Percentiles rank a stretch among this genome's conserved stretches.
Conservation (phyloP, 495 filamentous ascomycete species). For the Talaromyces nanjingensis region DNA sequence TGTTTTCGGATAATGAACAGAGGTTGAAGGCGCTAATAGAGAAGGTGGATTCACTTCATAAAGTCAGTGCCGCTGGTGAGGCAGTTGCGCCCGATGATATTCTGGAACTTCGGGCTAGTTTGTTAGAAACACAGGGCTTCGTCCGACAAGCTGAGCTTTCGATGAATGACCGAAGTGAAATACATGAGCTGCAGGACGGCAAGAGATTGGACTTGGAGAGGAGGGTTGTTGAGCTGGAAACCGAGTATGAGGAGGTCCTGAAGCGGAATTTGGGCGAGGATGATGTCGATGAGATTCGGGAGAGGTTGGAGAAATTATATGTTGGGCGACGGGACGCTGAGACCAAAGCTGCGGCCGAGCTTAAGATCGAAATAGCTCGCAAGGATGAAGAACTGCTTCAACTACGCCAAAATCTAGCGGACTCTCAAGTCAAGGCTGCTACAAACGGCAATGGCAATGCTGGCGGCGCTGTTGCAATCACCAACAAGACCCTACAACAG, state of each 20-base stretch:
- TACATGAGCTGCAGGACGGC: constrained; percentile 54
- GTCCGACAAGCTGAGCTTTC: constrained; percentile 89
- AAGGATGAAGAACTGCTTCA: constrained; percentile 72
- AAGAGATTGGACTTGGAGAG: constrained; percentile 67
- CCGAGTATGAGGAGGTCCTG: constrained; percentile 74
- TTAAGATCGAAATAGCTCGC: constrained; percentile 62
- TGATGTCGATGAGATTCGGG: constrained; percentile 80
- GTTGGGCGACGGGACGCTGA: constrained; percentile 64
- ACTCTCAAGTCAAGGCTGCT: constrained; percentile 58
- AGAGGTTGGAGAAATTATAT: constrained; percentile 68
- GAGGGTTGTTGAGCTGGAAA: constrained; percentile 62
- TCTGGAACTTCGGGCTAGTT: constrained; percentile 61
- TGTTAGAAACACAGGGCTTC: constrained; percentile 85
- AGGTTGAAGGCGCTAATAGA: constrained; percentile 75
- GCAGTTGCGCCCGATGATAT: constrained; percentile 76
- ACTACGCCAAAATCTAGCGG: constrained; percentile 67
- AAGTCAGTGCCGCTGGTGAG: constrained; percentile 68
- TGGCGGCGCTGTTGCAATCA: constrained; percentile 39
- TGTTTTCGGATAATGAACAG: constrained; percentile 85
- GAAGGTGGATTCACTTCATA: constrained; percentile 69
- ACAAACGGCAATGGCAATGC: constrained; percentile 40
- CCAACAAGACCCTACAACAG: constrained; percentile 92
- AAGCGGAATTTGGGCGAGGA: constrained; percentile 68
- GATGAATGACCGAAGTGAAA: constrained; percentile 57
- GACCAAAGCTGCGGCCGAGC: constrained; percentile 58